Evolutionary conservation across 1,284 basidiomycete species (phyloP).

Genomic region (Cerrena zonata): DNA sequence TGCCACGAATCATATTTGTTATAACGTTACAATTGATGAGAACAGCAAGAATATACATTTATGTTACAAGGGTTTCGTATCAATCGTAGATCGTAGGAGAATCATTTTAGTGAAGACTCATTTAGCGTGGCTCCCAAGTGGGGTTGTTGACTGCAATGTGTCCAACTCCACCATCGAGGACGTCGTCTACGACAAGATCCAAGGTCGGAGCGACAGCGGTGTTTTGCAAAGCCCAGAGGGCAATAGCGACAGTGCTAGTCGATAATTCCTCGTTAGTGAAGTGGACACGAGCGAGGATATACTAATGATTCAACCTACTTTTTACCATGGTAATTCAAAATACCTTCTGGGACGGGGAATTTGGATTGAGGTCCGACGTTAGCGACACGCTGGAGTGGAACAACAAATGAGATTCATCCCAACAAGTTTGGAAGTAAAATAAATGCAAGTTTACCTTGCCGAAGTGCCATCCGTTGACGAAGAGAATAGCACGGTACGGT

Average conservation of each 20-base stretch:
- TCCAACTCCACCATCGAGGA: constrained; percentile 63
- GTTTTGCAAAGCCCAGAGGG: constrained; percentile 61
- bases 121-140: constrained; percentile 38
- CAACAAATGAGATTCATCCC: background rate
- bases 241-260: constrained; percentile 64
- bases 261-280: background rate
- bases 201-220: constrained; percentile 47
- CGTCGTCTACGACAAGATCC: constrained; percentile 48
- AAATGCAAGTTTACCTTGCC: constrained; percentile 56
- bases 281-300: background rate
- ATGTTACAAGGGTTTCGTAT: too few species aligned
- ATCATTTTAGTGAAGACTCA: too few species aligned
- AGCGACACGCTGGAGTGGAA: constrained; percentile 27
- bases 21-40: too few species aligned
- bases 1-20: too few species aligned
- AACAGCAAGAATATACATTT: too few species aligned
- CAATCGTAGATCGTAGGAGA: too few species aligned
- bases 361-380: constrained; percentile 58
- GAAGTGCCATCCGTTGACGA: constrained; percentile 85
- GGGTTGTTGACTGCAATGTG: constrained; percentile 55
- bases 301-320: constrained; percentile 50
- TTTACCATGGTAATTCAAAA: constrained; percentile 60
- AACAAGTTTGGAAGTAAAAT: too few species aligned
- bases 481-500: constrained; percentile 68
- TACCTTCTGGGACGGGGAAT: constrained; percentile 75